Base-by-base conservation (phyloP, 2,329 filamentous ascomycete genomes). In the Aspergillus ochraceus region DNA sequence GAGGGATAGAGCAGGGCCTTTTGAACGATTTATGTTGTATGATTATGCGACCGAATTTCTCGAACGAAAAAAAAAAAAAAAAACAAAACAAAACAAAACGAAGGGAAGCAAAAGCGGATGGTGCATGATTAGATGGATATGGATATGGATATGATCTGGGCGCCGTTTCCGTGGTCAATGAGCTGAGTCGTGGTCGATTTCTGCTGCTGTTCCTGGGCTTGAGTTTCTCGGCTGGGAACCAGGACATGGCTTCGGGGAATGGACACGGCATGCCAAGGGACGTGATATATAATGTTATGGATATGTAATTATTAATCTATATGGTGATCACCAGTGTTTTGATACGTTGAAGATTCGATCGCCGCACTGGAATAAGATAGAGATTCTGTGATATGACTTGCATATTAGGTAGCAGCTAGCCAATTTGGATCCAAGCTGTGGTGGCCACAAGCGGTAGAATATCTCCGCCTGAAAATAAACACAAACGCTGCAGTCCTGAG, bases 281-380 rank as follows among this genome's bases (percentile, higher is more conserved):
- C 12, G 52, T 46, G 32, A 57, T 57, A 52, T 46, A 46, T 49
- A 52, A 17, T 20, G 24, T 19, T 47, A 46, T 29, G 49, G 20
- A 24, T 20, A 51, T 57, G 45, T 54, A 57, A 57, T 47, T 49
- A 46, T 17, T 46, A 50, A 52, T 54, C 29, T 46, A 14, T 22
- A 29, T 52, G 17, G 45, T 36, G 12, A 11, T 14, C 26, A n/a
- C 19, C 45, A 24, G 20, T 47, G 12, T 12, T 24, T 47, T 20
- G 45, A 20, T 47, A 11, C 22, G 4, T 47, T 22, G 45, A 12
- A 12, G 24, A 47, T 24, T 47, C 11, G 45, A 24, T 17, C 19
- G 12, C 19, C 14, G 4, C 24, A 3, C 14, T 8, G 24, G 24
- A 24, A 5, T 14, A 20, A 47, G 19, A 1, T 12, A 14, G 20